Evolutionary conservation across 257 asterid species (phyloP).

Genomic region (Cinchona pubescens): DNA sequence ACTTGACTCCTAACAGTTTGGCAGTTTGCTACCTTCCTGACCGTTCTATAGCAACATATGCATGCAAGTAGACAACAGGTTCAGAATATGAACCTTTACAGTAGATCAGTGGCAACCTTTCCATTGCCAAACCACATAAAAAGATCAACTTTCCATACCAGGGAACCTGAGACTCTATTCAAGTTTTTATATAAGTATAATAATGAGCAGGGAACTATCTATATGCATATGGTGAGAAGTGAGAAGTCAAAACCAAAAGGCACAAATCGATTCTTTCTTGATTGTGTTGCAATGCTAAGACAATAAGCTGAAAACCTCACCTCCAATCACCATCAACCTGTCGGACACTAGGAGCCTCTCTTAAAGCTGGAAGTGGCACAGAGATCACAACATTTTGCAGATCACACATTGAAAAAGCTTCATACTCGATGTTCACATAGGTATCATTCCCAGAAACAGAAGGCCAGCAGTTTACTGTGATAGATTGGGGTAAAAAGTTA

Average conservation of each 20-base stretch:
- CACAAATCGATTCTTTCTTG: not conserved
- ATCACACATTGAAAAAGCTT: slow-evolving; percentile 69
- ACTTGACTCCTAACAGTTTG: not conserved
- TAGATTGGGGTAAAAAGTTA: slow-evolving; percentile 14
- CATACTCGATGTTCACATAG: slow-evolving; percentile 84
- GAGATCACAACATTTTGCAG: slow-evolving; percentile 87
- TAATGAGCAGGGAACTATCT: not conserved
- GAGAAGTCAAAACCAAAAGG: not conserved
- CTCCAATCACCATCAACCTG: slow-evolving; percentile 96
- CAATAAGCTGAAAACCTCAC: slow-evolving; percentile 32
- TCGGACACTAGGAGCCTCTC: slow-evolving; percentile 74
- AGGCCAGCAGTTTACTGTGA: slow-evolving; percentile 94
- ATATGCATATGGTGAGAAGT: not conserved
- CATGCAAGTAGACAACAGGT: not conserved
- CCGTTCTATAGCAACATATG: not conserved
- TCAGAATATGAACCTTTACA: not conserved
- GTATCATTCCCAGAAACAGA: slow-evolving; percentile 88
- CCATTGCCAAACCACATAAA: not conserved
- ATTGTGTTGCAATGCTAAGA: not conserved
- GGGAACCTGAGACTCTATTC: not conserved
- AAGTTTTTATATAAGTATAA: not conserved
- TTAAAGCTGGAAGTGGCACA: slow-evolving; percentile 93
- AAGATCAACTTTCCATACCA: not conserved
- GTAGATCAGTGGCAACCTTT: not conserved
- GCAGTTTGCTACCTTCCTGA: not conserved